These are phyloP conservation scores for Xanthoconium stramineum DNA, from an alignment of 768 basidiomycete species.

Conservation along the genomic window DNA sequence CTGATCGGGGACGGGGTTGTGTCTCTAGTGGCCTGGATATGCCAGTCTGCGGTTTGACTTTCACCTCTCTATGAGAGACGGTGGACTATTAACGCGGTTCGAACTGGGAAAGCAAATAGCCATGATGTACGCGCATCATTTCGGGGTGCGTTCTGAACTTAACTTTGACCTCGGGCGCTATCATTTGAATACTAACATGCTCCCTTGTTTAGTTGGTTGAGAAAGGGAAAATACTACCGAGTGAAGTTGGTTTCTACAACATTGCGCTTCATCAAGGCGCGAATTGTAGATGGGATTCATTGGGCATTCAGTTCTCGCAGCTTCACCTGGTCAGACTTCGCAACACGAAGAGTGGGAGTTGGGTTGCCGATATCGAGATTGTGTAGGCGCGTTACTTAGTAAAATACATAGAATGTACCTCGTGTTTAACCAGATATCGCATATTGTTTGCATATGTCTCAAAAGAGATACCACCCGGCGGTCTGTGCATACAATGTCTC, in stretches of 20 bases:
- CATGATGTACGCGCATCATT: neutral
- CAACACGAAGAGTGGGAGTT: neutral
- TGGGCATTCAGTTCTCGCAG: slow-evolving; percentile 7
- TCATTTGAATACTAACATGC: neutral
- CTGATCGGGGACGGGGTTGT: neutral
- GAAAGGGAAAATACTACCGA: neutral
- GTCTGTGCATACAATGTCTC: neutral
- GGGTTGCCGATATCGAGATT: slow-evolving; percentile 13
- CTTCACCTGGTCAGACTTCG: slow-evolving; percentile 8
- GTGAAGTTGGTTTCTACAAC: neutral
- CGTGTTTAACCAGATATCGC: neutral
- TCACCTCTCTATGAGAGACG: neutral
- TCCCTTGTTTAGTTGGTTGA: slow-evolving; percentile 1
- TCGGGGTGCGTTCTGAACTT: neutral
- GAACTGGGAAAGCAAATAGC: neutral
- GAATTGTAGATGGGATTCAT: neutral
- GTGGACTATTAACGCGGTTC: neutral
- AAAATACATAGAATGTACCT: neutral
- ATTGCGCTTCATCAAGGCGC: slow-evolving; percentile 11
- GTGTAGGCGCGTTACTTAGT: neutral
- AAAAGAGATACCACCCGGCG: neutral
- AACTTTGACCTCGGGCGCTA: neutral
- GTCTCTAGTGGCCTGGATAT: slow-evolving; percentile 13
- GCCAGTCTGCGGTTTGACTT: neutral
- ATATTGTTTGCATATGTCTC: neutral